Evolutionary conservation across 1,284 basidiomycete genomes (phyloP).

Genomic region (Pyrrhoderma lamaoense): DNA sequence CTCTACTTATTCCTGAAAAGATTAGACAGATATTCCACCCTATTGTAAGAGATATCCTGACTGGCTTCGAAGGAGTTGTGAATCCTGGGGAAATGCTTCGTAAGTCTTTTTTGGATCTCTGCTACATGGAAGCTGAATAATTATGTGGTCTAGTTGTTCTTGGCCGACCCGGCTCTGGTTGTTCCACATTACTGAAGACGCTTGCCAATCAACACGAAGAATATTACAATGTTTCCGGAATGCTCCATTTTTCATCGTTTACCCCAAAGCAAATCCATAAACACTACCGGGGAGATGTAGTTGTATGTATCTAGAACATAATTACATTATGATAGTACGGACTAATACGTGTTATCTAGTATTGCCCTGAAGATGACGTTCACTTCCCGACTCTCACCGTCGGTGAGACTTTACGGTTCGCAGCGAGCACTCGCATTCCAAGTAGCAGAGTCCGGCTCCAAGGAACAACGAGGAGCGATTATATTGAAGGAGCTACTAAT

Average conservation of each 20-base stretch:
- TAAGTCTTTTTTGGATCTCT: slow-evolving; percentile 12
- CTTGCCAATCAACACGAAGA: slow-evolving; percentile 34
- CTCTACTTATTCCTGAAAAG: slow-evolving; percentile 13
- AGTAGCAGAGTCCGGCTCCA: slow-evolving; percentile 20
- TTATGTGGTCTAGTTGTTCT: slow-evolving; percentile 27
- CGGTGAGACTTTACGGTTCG: slow-evolving; percentile 25
- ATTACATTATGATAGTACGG: too few species aligned
- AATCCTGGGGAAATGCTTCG: slow-evolving; percentile 35
- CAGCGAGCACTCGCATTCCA: slow-evolving; percentile 24
- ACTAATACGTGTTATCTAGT: neutral
- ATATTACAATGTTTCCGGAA: slow-evolving; percentile 29
- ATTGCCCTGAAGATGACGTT: slow-evolving; percentile 28
- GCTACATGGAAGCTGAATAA: too few species aligned
- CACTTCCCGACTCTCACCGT: slow-evolving; percentile 35
- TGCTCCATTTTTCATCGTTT: slow-evolving; percentile 31
- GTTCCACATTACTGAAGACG: slow-evolving; percentile 35
- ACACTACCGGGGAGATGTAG: slow-evolving; percentile 24
- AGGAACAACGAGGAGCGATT: slow-evolving; percentile 17
- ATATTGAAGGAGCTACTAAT: slow-evolving; percentile 26
- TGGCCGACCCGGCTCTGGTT: slow-evolving; percentile 35
- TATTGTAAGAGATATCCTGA: slow-evolving; percentile 25
- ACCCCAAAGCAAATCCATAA: slow-evolving; percentile 20
- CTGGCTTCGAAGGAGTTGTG: slow-evolving; percentile 28
- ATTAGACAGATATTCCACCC: slow-evolving; percentile 20
- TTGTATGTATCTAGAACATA: neutral